Percentiles rank a stretch among this genome's conserved stretches.
These are phyloP conservation scores for Gaultheria prostrata DNA, from an alignment of 148 eudicot species.

Conservation along the genomic window DNA sequence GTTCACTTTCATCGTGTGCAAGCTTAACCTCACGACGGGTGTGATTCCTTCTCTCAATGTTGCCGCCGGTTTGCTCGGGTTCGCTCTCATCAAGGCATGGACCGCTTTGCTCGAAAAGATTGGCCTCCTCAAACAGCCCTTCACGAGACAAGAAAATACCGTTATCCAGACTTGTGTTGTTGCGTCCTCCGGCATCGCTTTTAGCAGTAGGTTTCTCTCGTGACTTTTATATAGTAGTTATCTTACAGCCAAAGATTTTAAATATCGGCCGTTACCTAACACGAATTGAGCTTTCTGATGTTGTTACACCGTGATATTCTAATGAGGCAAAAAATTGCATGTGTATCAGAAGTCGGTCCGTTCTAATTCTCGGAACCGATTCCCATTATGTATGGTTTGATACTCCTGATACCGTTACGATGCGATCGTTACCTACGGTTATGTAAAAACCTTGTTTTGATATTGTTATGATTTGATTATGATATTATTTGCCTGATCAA, in stretches of 20 bases:
- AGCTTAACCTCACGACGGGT: conserved; percentile 37
- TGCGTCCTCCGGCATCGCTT: conserved; percentile 41
- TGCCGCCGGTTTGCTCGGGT: conserved; percentile 39
- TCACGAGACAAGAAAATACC: conserved; percentile 41
- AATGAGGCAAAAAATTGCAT: too few relatives aligned
- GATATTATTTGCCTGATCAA: background rate
- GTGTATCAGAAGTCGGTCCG: too few relatives aligned
- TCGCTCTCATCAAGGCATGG: conserved; percentile 23
- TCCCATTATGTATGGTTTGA: too few relatives aligned
- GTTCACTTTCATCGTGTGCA: conserved; percentile 35
- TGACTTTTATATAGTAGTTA: background rate
- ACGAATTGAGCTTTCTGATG: too few relatives aligned
- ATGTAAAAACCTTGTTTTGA: too few relatives aligned
- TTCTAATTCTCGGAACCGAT: too few relatives aligned
- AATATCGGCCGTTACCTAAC: too few relatives aligned
- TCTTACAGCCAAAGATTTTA: too few relatives aligned
- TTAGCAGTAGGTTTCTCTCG: conserved; percentile 26
- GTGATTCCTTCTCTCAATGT: conserved; percentile 38
- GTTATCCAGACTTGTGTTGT: conserved; percentile 41
- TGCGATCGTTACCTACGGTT: too few relatives aligned
- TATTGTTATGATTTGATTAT: too few relatives aligned
- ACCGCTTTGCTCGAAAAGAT: conserved; percentile 14
- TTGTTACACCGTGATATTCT: too few relatives aligned
- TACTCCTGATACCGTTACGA: too few relatives aligned
- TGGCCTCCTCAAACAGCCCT: conserved; percentile 34